Base-by-base conservation (phyloP, 345 rosid genomes). In the Adansonia digitata region DNA sequence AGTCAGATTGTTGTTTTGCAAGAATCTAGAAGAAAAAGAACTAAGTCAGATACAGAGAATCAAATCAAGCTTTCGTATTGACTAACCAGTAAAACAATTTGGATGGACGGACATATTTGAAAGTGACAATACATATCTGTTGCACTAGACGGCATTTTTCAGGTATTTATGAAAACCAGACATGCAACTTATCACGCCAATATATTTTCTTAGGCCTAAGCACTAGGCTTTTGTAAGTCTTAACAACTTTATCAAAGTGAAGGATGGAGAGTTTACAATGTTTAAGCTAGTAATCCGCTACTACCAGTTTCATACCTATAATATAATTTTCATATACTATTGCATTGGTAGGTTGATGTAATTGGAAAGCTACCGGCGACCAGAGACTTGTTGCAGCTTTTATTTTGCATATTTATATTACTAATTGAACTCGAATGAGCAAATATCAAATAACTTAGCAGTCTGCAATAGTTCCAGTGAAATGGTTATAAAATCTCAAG, bases 1-100 rank as follows among this genome's bases (percentile, higher is more conserved):
- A 1, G 93, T 89, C 76, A 95, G 83, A 76, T 91, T 90, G 77
- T 95, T 95, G 89, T 93, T 92, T 78, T 95, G 93, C 68, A 95
- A 78, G 82, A 83, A 91, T 74, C 98, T 95, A 88, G 59, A 76
- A 74, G 65, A 70, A 15, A 71, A 64, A 35, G 63, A 75, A 74
- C 20, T 27, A 29, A 14, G 73, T 77, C 60, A 77, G 72, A 51
- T 69, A 15, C 22, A 63, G 46, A 53, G 43, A 68, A 64, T 49
- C 48, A 78, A 78, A 56, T 53, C 45, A 35, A 53, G 15, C 22
- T 74, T 18, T 5, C 68, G 56, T 51, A 59, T 69, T 2, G 20
- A 26, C 52, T 46, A 69, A 29, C 72, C 20, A 35, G n/a, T 18
- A 69, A 69, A 69, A 69, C 73, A 48, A 18, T 27, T 10, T 49